Base-by-base conservation (phyloP, 2,329 filamentous ascomycete species). In the Xylariomycetidae sp. region DNA sequence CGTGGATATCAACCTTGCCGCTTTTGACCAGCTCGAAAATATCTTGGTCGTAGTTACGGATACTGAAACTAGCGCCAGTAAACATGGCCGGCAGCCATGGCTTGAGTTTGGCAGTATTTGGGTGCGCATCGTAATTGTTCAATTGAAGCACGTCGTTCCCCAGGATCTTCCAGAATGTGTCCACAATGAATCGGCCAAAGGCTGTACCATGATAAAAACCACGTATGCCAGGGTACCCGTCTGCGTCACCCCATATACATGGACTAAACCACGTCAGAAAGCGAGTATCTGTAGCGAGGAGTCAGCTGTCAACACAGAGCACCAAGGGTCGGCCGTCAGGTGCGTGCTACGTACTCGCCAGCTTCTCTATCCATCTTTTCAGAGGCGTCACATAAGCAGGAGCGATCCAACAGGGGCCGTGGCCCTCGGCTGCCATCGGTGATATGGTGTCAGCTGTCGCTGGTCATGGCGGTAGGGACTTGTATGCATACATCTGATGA, bases 211-310 rank as follows among this genome's bases (percentile, higher is more conserved):
- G 79, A 30, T 79, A 62, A 39, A 82, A 75, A 3, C 54, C 51
- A 4, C 77, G 67, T 2, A 76, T 63, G 6, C 56, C 58, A 4
- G 66, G 60, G 44, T 72, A 82, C 1, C 80, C 81, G 47, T 80
- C 80, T 4, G 69, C 72, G 3, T 68, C 64, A 3, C 80, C 81
- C 80, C 82, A 90, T 16, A 84, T 71, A 51, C 83, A 88, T 0
- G 85, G 85, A 30, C 75, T 81, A 55, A 89, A 78, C 78, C 82
- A 88, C 2, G 77, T 82, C 27, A 88, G 59, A 39, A 83, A 67
- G 0, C 85, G 77, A 0, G 73, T 80, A 25, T 70, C 65, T 66
- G 34, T 22, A 32, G 28, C 14, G 36, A 11, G 41, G 36, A 25
- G 15, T 6, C 3, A 16, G n/a, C n/a, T 16, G 5, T 20, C 13